Evolutionary conservation across 2,329 filamentous ascomycete species (phyloP).

Genomic region (Diaporthe vaccinii): DNA sequence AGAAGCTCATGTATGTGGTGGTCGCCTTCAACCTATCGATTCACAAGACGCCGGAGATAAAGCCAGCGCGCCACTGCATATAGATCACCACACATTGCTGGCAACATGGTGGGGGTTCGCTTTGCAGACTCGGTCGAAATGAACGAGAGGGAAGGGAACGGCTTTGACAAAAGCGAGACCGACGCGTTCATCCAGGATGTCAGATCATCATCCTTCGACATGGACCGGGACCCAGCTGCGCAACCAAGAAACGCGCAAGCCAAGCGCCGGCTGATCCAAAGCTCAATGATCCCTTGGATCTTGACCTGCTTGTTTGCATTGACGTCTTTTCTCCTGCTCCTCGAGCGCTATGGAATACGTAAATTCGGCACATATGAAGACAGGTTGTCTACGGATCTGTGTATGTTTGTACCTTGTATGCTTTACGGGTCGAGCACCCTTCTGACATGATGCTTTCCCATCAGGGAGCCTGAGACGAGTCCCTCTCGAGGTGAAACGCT

Average conservation of each 20-base stretch:
- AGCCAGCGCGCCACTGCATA: neutral
- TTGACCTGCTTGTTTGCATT: conserved; percentile 39
- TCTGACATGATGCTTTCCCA: neutral
- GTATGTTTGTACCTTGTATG: conserved; percentile 16
- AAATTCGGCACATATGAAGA: conserved; percentile 40
- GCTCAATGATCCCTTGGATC: conserved; percentile 39
- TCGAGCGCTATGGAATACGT: conserved; percentile 35
- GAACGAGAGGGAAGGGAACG: neutral
- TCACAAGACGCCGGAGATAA: neutral
- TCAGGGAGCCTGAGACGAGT: conserved; percentile 34
- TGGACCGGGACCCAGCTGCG: conserved; percentile 3
- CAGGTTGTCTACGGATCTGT: conserved; percentile 36
- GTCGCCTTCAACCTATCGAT: neutral
- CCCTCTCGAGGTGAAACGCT: conserved; percentile 34
- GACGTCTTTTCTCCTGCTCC: conserved; percentile 38
- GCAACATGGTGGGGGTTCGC: conserved; percentile 7
- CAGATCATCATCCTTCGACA: conserved; percentile 17
- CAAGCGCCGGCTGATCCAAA: conserved; percentile 23
- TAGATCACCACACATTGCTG: too few species aligned
- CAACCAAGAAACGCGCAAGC: conserved; percentile 3
- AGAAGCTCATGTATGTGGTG: neutral
- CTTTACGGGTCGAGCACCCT: neutral
- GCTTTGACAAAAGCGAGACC: conserved; percentile 2
- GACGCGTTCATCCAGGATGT: conserved; percentile 20
- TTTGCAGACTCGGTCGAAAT: conserved; percentile 32